Evolutionary conservation across 1,139 yeast genomes (phyloP), one percentile per base, ranked within the genome.

Genomic region (Lodderomyces pseudojiufengensis): DNA sequence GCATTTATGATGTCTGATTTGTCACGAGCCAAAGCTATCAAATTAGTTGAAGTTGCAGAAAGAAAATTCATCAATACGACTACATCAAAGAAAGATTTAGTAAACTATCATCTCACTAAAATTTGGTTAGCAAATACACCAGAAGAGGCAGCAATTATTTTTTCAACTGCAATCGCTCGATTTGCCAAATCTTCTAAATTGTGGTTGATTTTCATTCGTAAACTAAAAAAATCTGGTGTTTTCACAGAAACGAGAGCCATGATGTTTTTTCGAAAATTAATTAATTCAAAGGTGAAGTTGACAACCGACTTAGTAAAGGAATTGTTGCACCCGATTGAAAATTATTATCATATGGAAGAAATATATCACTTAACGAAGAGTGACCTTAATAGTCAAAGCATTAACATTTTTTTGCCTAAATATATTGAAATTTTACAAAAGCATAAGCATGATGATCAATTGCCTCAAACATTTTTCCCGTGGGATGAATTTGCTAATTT

Each of bases 131-230:
- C 70, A 4, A 35, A 43, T 11, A 45, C 63, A 0, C 66, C 73
- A 1, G 67, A 65, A 27, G 61, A 60, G 11, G 49, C 69, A 4
- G 40, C 65, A 12, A 51, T 51, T 12, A 45, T 45, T 9, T 69
- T 69, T 47, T 63, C 66, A 42, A 43, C 43, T 4, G 58, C 61
- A 3, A 52, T 61, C 3, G 42, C 44, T 6, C 44, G 45, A 8
- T 50, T 52, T 36, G 50, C 55, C 0, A 47, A 51, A 22, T 57
- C 63, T 2, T 50, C 70, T 2, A 44, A 50, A 2, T 29, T 65
- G 10, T 70, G 76, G 76, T 43, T 63, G 4, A 54, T 57, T 7
- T 63, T 70, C 32, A 50, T 65, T 22, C 54, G 56, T 33, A 63
- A 60, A 39, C 50, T 70, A n/a, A 43, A 49, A 8, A 55, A 51